phyloP scores from a whole-genome alignment of 225 moss, liverwort and hornwort species.

The Physcomitrium patens region DNA sequence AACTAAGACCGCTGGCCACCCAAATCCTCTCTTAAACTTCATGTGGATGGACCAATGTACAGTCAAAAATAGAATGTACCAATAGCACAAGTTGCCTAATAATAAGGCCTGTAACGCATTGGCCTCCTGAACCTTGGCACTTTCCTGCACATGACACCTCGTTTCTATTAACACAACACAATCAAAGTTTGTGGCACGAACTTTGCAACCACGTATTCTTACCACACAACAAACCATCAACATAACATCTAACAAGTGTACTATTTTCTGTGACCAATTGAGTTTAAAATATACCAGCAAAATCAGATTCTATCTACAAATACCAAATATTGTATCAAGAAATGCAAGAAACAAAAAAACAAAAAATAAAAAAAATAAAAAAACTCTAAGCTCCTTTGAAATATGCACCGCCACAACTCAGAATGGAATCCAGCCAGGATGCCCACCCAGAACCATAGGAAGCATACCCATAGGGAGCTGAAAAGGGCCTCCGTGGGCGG shows the following conservation, averaged over 20 bases:
- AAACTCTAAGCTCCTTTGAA: conserved; percentile 66
- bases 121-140: conserved; percentile 91
- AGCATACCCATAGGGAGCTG: conserved; percentile 99
- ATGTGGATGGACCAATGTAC: conserved; percentile 41
- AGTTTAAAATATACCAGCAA: neutral
- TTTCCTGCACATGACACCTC: conserved; percentile 63
- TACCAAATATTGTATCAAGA: neutral
- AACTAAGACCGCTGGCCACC: conserved; percentile 34
- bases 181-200: neutral
- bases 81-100: conserved; percentile 55
- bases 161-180: neutral
- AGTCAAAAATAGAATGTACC: conserved; percentile 42
- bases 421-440: conserved; percentile 93
- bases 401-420: conserved; percentile 97
- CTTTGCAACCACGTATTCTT: neutral
- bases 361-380: too few relatives aligned
- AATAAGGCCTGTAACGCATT: conserved; percentile 92
- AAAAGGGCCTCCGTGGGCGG: conserved; percentile 99
- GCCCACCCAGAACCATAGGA: conserved; percentile 99
- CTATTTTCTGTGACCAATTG: neutral
- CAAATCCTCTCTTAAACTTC: conserved; percentile 34
- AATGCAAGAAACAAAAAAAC: conserved; percentile 32
- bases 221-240: neutral
- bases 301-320: conserved; percentile 1
- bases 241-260: neutral